These are phyloP conservation scores for Rosellinia necatrix DNA, from an alignment of 2,329 filamentous ascomycete genomes.

Conservation along the genomic window DNA sequence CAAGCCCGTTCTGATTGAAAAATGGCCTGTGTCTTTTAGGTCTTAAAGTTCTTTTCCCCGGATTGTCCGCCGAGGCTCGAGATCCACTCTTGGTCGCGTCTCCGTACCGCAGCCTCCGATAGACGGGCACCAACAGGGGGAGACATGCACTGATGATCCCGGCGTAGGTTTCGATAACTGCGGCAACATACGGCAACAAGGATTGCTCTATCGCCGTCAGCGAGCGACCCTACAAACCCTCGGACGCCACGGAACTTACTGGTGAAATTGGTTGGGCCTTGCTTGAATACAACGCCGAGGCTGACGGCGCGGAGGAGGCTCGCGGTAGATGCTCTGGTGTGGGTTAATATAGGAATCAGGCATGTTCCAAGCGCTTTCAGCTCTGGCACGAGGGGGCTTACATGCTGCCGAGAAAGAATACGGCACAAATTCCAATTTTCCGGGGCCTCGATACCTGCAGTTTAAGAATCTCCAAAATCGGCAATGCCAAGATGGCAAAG, in stretches of 20 bases:
- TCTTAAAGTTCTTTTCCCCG: too few species aligned
- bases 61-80: too few species aligned
- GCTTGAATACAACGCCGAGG: too few species aligned
- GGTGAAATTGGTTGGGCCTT: too few species aligned
- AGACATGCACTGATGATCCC: conserved; percentile 30
- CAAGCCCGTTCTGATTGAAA: too few species aligned
- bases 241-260: not conserved
- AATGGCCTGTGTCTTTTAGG: too few species aligned
- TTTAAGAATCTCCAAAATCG: conserved; percentile 13
- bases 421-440: conserved; percentile 8
- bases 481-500: conserved; percentile 19
- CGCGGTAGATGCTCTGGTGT: too few species aligned
- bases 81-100: not conserved
- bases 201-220: conserved; percentile 8
- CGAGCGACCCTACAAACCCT: not conserved
- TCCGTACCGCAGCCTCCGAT: conserved; percentile 26
- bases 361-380: not conserved
- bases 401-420: conserved; percentile 23
- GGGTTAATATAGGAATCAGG: not conserved
- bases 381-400: too few species aligned
- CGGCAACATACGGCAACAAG: conserved; percentile 4
- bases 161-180: conserved; percentile 27
- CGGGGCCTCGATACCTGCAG: not conserved
- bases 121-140: conserved; percentile 25
- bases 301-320: too few species aligned